These are phyloP conservation scores for Globisporangium solare DNA, from an alignment of 352 stramenopile genomes.

Conservation along the genomic window DNA sequence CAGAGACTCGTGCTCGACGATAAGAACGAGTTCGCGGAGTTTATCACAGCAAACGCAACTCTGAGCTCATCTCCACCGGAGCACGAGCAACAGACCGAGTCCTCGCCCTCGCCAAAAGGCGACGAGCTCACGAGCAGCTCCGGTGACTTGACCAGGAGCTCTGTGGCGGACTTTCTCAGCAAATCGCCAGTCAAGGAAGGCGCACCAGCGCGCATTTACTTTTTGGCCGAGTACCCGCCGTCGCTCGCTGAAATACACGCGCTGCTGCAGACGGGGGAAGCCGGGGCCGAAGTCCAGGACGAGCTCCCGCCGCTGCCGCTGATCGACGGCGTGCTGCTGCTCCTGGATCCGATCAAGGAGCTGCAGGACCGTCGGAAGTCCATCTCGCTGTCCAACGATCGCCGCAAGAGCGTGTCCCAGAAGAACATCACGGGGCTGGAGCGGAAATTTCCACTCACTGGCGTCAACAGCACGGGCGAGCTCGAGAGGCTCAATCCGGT, in stretches of 20 bases:
- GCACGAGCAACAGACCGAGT: neutral
- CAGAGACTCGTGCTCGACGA: constrained; percentile 43
- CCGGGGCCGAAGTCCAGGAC: constrained; percentile 5
- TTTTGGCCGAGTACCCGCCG: constrained; percentile 57
- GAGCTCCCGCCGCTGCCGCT: constrained; percentile 40
- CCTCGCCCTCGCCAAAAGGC: too few relatives aligned
- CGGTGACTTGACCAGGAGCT: neutral
- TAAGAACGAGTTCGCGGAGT: constrained; percentile 26
- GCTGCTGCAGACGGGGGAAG: constrained; percentile 37
- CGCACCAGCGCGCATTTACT: constrained; percentile 36
- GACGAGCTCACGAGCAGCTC: neutral
- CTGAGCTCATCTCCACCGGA: neutral
- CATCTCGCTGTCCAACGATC: neutral
- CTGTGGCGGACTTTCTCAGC: neutral
- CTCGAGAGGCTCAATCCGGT: constrained; percentile 2
- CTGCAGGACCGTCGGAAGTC: constrained; percentile 6
- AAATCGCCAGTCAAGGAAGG: neutral
- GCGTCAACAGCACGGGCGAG: neutral
- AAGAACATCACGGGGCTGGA: constrained; percentile 4
- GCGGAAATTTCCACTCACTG: neutral
- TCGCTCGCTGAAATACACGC: constrained; percentile 40
- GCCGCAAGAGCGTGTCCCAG: constrained; percentile 21
- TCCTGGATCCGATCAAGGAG: constrained; percentile 28
- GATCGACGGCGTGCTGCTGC: constrained; percentile 51
- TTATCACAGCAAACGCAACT: neutral